A percentile compares a stretch with the other conserved stretches of the same genome.
These are phyloP conservation scores for Lunularia cruciata DNA, from an alignment of 225 moss, liverwort and hornwort genomes.

Conservation along the genomic window DNA sequence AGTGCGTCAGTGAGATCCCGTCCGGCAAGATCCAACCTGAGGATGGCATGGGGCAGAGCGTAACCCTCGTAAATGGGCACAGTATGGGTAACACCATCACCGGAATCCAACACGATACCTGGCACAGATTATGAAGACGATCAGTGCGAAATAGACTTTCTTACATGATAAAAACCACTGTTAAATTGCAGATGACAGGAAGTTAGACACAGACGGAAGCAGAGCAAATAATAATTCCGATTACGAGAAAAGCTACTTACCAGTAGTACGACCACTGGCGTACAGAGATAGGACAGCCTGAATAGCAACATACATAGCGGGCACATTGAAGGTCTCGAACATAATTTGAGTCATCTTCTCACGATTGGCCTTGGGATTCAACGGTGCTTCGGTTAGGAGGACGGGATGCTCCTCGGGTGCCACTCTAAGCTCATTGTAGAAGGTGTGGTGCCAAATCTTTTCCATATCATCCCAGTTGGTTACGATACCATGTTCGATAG, in stretches of 20 bases:
- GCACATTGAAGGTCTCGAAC: constrained; percentile 63
- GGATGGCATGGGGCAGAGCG: constrained; percentile 86
- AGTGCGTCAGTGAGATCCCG: constrained; percentile 85
- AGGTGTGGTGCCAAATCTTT: constrained; percentile 65
- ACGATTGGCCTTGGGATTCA: constrained; percentile 63
- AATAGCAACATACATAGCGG: constrained; percentile 62
- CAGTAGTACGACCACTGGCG: constrained; percentile 60
- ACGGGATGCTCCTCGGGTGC: constrained; percentile 63
- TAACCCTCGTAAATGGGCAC: constrained; percentile 74
- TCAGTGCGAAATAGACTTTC: not conserved
- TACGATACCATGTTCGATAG: constrained; percentile 62
- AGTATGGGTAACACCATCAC: constrained; percentile 64
- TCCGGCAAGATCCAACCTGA: constrained; percentile 88
- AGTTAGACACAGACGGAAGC: no score
- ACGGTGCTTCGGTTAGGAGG: constrained; percentile 54
- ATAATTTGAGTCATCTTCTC: constrained; percentile 70
- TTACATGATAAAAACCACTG: no score
- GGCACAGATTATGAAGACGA: not conserved
- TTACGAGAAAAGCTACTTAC: constrained; percentile 18
- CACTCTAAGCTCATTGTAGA: constrained; percentile 60
- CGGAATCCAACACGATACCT: constrained; percentile 61
- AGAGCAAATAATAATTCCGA: not conserved
- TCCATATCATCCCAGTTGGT: constrained; percentile 70
- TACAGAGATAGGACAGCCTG: constrained; percentile 60
- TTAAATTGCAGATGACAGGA: no score